Percentiles rank a stretch among this genome's conserved stretches.
These are phyloP conservation scores for Nitzschia sp. DNA, from an alignment of 108 stramenopile genomes.

Conservation along the genomic window DNA sequence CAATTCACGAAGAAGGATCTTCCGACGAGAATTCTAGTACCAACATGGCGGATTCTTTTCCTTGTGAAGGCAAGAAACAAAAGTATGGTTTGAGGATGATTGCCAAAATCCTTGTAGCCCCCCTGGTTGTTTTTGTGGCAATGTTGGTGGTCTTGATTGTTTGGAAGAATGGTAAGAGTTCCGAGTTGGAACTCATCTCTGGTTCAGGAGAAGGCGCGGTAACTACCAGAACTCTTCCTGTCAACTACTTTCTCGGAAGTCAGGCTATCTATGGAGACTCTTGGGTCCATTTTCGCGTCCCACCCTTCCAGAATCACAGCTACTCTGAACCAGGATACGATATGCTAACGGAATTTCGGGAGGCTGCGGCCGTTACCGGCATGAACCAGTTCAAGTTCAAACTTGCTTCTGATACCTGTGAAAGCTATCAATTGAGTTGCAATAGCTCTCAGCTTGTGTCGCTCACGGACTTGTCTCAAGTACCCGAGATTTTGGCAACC, in stretches of 20 bases:
- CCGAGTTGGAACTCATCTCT: no score
- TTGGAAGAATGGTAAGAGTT: no score
- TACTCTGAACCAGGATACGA: conserved; percentile 7
- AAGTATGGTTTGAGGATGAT: no score
- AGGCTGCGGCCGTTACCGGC: background rate
- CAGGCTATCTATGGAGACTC: background rate
- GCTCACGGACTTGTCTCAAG: background rate
- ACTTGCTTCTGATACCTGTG: background rate
- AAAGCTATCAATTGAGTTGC: conserved; percentile 7
- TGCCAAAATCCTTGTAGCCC: no score
- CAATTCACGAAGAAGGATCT: no score
- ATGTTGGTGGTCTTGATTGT: no score
- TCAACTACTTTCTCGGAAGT: conserved; percentile 1
- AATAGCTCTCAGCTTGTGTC: background rate
- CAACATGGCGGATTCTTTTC: no score
- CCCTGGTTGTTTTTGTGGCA: no score
- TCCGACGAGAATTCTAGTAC: no score
- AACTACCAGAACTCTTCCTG: no score
- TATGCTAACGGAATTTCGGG: conserved; percentile 2
- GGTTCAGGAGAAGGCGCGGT: no score
- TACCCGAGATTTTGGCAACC: background rate
- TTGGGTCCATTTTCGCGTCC: background rate
- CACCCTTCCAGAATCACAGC: background rate
- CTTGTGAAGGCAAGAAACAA: no score
- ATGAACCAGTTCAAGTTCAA: conserved; percentile 9